Base-by-base conservation (phyloP, 192 early-diverging fungal species). In the Dissophora globulifera region DNA sequence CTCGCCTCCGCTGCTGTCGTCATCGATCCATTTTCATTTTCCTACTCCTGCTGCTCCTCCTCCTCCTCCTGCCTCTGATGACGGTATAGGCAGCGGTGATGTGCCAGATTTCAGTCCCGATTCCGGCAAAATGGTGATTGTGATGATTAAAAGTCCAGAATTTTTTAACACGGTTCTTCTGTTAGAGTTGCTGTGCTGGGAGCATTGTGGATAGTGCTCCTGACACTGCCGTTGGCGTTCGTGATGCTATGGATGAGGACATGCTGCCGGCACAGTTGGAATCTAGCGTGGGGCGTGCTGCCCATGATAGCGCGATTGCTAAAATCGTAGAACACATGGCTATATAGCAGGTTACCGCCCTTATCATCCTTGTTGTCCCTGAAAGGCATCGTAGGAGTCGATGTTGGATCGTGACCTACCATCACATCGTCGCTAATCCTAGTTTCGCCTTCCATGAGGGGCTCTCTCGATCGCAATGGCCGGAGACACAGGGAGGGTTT, bases 331-430 rank as follows among this genome's bases (percentile, higher is more conserved):
- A 13, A 38, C 6, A 9, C 13, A 9, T 38, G 35, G 35, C 13
- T 13, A 13, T 38, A 9, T 9, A 6, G 35, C 7, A 38, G 35
- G 6, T 38, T 38, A 13, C 35, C 35, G 35, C n/a, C 32, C 22
- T 19, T 16, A 26, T 31, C 27, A 20, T 26, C 29, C 3, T 58
- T 25, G 32, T 54, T 10, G 1, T 22, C 20, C 6, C 31, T 54
- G 25, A 57, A 57, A 4, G 33, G 54, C 0, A 57, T 13, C 54
- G 42, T 57, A 11, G 54, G 54, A 12, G 54, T 57, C 27, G 51
- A 29, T 30, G 51, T 33, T 5, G 30, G 2, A 27, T 53, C 51
- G 27, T 30, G 38, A 20, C 32, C 52, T 19, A 33, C 11, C 15
- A 20, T 17, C 10, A 10, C 40, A 4, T 20, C 40, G 17, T 58